Conservation (phyloP, 768 basidiomycete species). For the Leccinellum luteum region DNA sequence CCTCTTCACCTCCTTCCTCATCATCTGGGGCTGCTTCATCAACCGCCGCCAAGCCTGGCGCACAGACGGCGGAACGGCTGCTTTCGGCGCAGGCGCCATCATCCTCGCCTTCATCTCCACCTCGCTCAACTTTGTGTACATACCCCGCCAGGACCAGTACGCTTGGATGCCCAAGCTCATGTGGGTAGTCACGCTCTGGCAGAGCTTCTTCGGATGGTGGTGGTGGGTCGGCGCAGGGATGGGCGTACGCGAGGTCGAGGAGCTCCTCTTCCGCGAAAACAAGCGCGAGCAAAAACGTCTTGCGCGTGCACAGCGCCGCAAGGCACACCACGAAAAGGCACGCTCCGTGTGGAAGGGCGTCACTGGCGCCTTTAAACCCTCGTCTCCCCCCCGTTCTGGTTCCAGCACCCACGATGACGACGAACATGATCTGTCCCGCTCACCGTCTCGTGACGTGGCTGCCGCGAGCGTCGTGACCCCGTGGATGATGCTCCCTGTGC, state of each 20-base stretch:
- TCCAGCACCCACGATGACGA: background rate
- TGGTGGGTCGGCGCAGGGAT: conserved; percentile 98
- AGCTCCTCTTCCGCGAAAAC: conserved; percentile 52
- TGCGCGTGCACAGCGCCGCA: conserved; percentile 45
- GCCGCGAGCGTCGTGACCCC: background rate
- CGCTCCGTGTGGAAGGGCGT: conserved; percentile 59
- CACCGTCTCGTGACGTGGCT: conserved; percentile 11
- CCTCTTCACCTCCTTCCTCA: conserved; percentile 84
- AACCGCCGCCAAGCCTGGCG: conserved; percentile 94
- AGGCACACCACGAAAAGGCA: conserved; percentile 50
- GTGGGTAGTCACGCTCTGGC: conserved; percentile 95
- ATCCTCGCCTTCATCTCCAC: conserved; percentile 80
- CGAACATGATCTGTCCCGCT: background rate
- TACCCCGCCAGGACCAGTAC: conserved; percentile 79
- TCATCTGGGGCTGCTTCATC: conserved; percentile 91
- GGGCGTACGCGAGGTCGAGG: conserved; percentile 70
- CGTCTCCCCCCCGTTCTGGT: background rate
- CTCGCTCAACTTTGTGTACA: conserved; percentile 83
- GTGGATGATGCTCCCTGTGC: conserved; percentile 12
- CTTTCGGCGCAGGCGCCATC: conserved; percentile 85
- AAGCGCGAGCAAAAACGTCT: conserved; percentile 51
- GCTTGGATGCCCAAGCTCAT: conserved; percentile 90
- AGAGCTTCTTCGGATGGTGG: conserved; percentile 97
- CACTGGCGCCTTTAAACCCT: conserved; percentile 44
- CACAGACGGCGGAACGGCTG: conserved; percentile 93